Base-by-base conservation (phyloP, 257 asterid genomes). In the Eustoma russellianum region DNA sequence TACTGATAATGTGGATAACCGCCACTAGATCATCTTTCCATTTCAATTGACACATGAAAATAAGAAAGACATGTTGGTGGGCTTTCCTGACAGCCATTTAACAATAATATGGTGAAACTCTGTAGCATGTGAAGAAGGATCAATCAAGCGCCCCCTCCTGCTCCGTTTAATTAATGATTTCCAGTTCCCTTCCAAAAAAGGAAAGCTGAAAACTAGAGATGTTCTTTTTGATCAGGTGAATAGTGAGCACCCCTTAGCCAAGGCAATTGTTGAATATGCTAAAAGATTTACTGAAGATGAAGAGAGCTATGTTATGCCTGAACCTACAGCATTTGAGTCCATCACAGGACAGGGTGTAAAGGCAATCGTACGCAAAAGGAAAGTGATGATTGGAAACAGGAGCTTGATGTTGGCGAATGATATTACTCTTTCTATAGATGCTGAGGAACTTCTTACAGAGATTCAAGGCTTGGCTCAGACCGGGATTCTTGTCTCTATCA, bases 181-280 rank as follows among this genome's bases (percentile, higher is more conserved):
- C n/a, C n/a, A n/a, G n/a, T n/a, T n/a, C n/a, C n/a, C 38, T 13
- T 13, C n/a, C n/a, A n/a, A n/a, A 16, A 46, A 46, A 13, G 2
- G 7, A 24, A 52, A 11, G 0, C 13, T 12, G 41, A 44, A 48
- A 11, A 11, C 50, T 17, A 14, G 12, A 17, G 16, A 16, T 43
- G 44, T 45, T 5, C 10, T 49, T 65, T 33, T 6, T 38, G 53
- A 58, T 54, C 63, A 88, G 96, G 88, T 74, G 41, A 88, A 85
- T 62, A 88, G 95, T 46, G 94, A 88, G 72, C 97, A 88, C 66
- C 95, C 97, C 24, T 69, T 88, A 53, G 97, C 85, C 43, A 88
- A 85, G 65, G 91, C 97, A 2, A 60, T 85, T 7, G 67, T 78
- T 5, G 95, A 80, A 66, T 51, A 88, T 16, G 86, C 85, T 6